These are phyloP conservation scores for Knoxdaviesia capensis DNA, from an alignment of 2,329 filamentous ascomycete genomes.

Conservation along the genomic window DNA sequence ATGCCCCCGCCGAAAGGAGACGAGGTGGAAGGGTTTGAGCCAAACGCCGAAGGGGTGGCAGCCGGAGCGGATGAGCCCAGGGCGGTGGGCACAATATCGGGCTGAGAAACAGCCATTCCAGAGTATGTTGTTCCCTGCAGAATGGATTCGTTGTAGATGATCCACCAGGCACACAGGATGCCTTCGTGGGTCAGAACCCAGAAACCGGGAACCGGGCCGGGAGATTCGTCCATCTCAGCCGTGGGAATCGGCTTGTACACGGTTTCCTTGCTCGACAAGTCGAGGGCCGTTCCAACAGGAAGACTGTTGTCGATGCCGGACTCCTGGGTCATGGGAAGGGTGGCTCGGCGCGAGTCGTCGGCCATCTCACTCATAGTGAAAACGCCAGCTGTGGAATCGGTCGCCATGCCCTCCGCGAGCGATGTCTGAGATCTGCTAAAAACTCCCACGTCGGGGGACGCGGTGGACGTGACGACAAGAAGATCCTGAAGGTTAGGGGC, in stretches of 20 bases:
- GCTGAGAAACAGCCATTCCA: constrained; percentile 29
- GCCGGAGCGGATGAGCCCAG: neutral
- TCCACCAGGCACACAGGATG: constrained; percentile 70
- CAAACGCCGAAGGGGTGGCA: constrained; percentile 11
- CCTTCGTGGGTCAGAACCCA: constrained; percentile 82
- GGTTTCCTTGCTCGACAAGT: constrained; percentile 65
- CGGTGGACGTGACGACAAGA: constrained; percentile 64
- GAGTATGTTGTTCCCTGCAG: constrained; percentile 52
- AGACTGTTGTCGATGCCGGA: constrained; percentile 45
- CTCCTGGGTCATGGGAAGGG: constrained; percentile 49
- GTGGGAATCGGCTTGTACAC: constrained; percentile 58
- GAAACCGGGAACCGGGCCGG: constrained; percentile 62
- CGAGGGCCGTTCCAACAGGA: constrained; percentile 60
- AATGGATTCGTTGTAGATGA: constrained; percentile 78
- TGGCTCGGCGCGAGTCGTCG: constrained; percentile 56
- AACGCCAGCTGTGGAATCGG: constrained; percentile 38
- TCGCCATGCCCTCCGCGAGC: constrained; percentile 38
- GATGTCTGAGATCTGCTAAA: constrained; percentile 53
- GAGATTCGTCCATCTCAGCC: constrained; percentile 57
- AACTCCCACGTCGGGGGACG: constrained; percentile 58
- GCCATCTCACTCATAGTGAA: constrained; percentile 56
- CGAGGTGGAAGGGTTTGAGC: constrained; percentile 9
- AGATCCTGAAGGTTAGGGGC: constrained; percentile 63
- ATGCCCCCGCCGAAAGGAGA: neutral
- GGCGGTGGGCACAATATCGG: constrained; percentile 1